Evolutionary conservation across 495 filamentous ascomycete species (phyloP).

Genomic region (Penicillium herquei): DNA sequence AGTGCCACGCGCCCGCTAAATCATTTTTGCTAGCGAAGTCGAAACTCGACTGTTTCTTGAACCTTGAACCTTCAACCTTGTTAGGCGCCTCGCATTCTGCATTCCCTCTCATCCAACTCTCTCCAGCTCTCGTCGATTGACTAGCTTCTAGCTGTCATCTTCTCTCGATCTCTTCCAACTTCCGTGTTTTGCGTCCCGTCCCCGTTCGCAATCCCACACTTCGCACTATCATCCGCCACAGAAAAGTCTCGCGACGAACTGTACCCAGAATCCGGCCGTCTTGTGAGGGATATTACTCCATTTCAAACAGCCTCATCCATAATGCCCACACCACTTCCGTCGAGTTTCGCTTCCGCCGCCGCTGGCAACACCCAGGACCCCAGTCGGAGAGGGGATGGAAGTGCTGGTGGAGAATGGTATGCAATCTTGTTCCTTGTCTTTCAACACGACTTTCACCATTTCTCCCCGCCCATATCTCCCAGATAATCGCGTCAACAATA

Average conservation of each 20-base stretch:
- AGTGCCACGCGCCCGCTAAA: constrained; percentile 31
- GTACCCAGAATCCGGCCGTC: constrained; percentile 18
- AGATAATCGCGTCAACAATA: neutral
- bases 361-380: constrained; percentile 66
- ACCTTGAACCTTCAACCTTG: constrained; percentile 19
- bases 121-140: constrained; percentile 19
- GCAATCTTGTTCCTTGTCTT: constrained; percentile 14
- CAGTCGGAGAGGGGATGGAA: constrained; percentile 53
- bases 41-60: constrained; percentile 27
- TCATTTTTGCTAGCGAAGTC: constrained; percentile 34
- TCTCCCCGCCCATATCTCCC: constrained; percentile 2
- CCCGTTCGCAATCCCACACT: constrained; percentile 26
- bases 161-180: constrained; percentile 2
- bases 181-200: constrained; percentile 25
- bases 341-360: constrained; percentile 81
- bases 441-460: neutral
- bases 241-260: constrained; percentile 24
- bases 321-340: constrained; percentile 77
- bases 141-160: constrained; percentile 21
- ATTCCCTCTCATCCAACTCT: constrained; percentile 16
- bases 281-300: constrained; percentile 21
- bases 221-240: constrained; percentile 18
- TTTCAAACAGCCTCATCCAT: constrained; percentile 24
- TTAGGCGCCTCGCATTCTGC: constrained; percentile 28
- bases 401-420: constrained; percentile 59